These are phyloP conservation scores for Claviceps fusiformis DNA, from an alignment of 2,329 filamentous ascomycete genomes.

Conservation along the genomic window DNA sequence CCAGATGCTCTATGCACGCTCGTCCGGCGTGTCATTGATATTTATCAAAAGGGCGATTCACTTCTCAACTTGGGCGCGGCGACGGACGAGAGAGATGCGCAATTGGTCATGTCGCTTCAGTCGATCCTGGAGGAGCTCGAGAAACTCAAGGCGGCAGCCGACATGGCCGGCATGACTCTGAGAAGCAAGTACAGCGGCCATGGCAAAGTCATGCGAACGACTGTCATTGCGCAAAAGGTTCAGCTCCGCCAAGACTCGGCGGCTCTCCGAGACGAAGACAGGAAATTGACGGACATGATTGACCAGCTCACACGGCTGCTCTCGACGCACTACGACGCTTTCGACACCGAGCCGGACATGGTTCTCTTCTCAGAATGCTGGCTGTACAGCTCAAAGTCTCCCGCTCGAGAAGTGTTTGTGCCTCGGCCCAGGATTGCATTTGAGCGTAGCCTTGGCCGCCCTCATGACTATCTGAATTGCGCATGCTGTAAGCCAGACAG, in stretches of 20 bases:
- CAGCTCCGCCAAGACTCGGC: slow-evolving; percentile 65
- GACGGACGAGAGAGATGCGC: slow-evolving; percentile 17
- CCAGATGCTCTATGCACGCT: slow-evolving; percentile 14
- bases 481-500: slow-evolving; percentile 45
- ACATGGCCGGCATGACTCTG: slow-evolving; percentile 35
- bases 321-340: slow-evolving; percentile 11
- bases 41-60: slow-evolving; percentile 23
- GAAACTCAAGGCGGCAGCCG: slow-evolving; percentile 29
- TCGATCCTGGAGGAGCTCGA: slow-evolving; percentile 32
- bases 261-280: slow-evolving; percentile 55
- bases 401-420: slow-evolving; percentile 60
- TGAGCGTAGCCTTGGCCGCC: slow-evolving; percentile 56
- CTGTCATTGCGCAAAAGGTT: slow-evolving; percentile 69
- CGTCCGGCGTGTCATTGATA: slow-evolving; percentile 14
- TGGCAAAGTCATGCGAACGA: slow-evolving; percentile 57
- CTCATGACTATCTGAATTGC: slow-evolving; percentile 67
- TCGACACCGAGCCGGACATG: slow-evolving; percentile 18
- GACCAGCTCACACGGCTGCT: slow-evolving; percentile 28
- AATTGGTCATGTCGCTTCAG: slow-evolving; percentile 21
- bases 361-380: slow-evolving; percentile 58
- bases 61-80: slow-evolving; percentile 21
- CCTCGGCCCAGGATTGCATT: slow-evolving; percentile 58
- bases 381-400: slow-evolving; percentile 58
- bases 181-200: slow-evolving; percentile 65
- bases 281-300: slow-evolving; percentile 53